Evolutionary conservation across 495 filamentous ascomycete genomes (phyloP), one percentile per base, ranked within the genome.

Genomic region (Podospora didyma): DNA sequence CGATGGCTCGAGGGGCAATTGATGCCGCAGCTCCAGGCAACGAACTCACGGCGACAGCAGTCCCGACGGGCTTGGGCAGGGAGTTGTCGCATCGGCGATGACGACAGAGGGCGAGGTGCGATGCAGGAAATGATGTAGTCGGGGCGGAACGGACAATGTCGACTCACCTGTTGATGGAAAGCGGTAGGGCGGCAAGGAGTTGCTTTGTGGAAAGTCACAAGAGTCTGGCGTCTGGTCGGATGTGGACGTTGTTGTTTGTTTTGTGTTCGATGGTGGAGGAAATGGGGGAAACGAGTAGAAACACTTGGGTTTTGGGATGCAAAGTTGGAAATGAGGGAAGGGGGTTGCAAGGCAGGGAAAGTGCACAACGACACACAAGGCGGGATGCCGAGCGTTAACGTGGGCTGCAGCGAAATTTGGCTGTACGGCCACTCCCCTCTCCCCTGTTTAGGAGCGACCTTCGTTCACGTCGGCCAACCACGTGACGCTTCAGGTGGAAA

Each of bases 311-410:
- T 54, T 68, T 67, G 62, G n/a, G 68, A 57, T 61, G 69, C 61
- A 63, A 63, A 71, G 69, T 69, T 69, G 69, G 66, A 71, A 71
- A 70, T 70, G 69, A 67, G 67, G 66, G 62, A 69, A 64, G 64
- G 64, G 68, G 39, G 66, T 53, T 53, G 59, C 68, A 69, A 64
- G 64, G 64, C 60, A 62, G 64, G 65, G 63, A 61, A 65, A 62
- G 54, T 58, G 56, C 57, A 57, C 59, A 61, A 65, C 63, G 64
- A 64, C 66, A 64, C 66, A 64, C 14, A 17, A 62, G 66, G 66
- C 66, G 66, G 66, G 66, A 69, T 69, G 66, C 57, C 54, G 62
- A 58, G 55, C 51, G 58, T 42, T 42, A 42, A 42, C 58, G 61
- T 56, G 59, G 51, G 41, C 26, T 55, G 31, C 60, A 62, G 54